Base-by-base conservation (phyloP, 306 rosid species). In the Ormosia emarginata region DNA sequence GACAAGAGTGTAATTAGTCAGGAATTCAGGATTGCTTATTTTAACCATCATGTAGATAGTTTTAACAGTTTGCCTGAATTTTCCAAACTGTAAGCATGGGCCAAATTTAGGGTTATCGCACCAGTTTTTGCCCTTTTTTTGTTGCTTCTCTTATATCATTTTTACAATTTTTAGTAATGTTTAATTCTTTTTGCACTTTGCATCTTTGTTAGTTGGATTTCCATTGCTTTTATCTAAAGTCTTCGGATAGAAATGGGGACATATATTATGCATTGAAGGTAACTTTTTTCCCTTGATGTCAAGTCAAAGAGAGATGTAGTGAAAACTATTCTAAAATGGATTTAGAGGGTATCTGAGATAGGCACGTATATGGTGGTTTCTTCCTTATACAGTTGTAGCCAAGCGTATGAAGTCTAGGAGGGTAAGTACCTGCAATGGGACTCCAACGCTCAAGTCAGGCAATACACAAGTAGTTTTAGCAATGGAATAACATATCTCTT, bases 21-120 rank as follows among this genome's bases (percentile, higher is more conserved):
- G 79, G 82, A 53, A 53, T 37, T 61, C 17, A 62, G 40, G 43
- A 43, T 78, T 43, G 5, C 43, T 77, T 72, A 17, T 68, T 66
- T 43, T 73, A 52, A 53, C 46, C 64, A 40, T 6, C 39, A 5
- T 59, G 84, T 84, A 87, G 82, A 18, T 81, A 80, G 71, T 59
- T 63, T 63, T 78, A 18, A 33, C 52, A 61, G 55, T 78, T 83
- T 77, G 79, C 68, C 82, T 14, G 71, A 58, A 66, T 73, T 66
- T 65, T 46, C 40, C 70, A 30, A 66, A 58, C 29, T 66, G 55
- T n/a, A n/a, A 71, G 62, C n/a, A n/a, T n/a, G n/a, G n/a, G 30
- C 12, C 41, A 58, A 59, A 11, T 73, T 52, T 63, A 6, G n/a
- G 18, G 8, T 44, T 3, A 29, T 41, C 1, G 39, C 37, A 46